Evolutionary conservation across 2,329 filamentous ascomycete genomes (phyloP).

Genomic region (Byssochlamys sp.): DNA sequence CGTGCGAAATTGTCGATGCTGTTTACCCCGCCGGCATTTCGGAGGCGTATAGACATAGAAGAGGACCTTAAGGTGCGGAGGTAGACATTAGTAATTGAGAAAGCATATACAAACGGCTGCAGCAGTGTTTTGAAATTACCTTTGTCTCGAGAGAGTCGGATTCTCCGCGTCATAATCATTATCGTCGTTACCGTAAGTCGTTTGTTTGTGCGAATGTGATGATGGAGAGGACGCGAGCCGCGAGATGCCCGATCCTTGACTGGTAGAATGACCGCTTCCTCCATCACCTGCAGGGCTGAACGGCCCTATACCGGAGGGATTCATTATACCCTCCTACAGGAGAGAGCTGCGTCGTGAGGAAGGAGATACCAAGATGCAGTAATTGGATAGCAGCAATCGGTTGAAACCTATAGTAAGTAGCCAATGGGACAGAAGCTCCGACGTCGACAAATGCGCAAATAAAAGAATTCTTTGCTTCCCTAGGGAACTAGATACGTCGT

Average conservation of each 20-base stretch:
- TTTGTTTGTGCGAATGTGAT: constrained; percentile 1
- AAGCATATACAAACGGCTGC: neutral
- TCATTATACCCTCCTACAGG: neutral
- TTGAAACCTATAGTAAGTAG: neutral
- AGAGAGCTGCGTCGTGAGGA: neutral
- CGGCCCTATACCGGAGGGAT: neutral
- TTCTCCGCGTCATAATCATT: constrained; percentile 6
- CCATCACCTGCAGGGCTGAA: neutral
- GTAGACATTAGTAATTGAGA: neutral
- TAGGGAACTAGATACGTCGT: neutral
- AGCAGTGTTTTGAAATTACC: constrained; percentile 6
- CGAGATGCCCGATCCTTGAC: constrained; percentile 7
- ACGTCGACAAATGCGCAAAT: neutral
- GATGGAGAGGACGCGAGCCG: constrained; percentile 5
- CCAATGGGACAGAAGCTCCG: neutral
- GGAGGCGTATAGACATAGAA: constrained; percentile 39
- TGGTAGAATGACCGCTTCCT: constrained; percentile 5
- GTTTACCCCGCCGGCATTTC: constrained; percentile 78
- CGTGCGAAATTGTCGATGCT: constrained; percentile 87
- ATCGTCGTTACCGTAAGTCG: neutral
- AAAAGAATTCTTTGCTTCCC: neutral
- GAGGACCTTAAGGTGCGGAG: constrained; percentile 16
- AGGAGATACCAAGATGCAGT: neutral
- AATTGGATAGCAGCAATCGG: neutral
- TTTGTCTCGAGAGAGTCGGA: constrained; percentile 12